Percentiles rank a stretch among this genome's conserved stretches.
These are phyloP conservation scores for Gynostemma pentaphyllum DNA, from an alignment of 306 rosid species.

Conservation along the genomic window DNA sequence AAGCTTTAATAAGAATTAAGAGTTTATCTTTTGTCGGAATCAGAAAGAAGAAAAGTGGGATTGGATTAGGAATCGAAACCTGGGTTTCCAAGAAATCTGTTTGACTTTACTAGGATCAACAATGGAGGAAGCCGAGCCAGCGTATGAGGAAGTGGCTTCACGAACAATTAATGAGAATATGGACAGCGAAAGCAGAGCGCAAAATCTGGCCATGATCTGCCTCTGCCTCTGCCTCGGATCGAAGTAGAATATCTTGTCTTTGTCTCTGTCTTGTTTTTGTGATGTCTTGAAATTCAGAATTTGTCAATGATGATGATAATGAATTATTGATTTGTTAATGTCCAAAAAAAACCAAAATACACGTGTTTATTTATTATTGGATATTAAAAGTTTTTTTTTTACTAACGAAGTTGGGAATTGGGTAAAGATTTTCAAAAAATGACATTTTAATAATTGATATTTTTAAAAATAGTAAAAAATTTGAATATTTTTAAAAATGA, in stretches of 20 bases:
- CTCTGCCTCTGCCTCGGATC: not conserved
- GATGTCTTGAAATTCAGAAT: not conserved
- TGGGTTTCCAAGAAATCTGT: constrained; percentile 87
- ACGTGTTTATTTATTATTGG: too few relatives aligned
- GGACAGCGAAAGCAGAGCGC: constrained; percentile 20
- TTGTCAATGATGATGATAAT: too few relatives aligned
- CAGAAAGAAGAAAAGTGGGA: not conserved
- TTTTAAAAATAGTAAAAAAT: too few relatives aligned
- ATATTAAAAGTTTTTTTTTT: too few relatives aligned
- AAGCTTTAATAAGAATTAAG: not conserved
- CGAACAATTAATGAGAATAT: constrained; percentile 20
- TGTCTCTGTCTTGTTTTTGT: too few relatives aligned
- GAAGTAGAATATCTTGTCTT: not conserved
- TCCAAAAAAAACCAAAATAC: too few relatives aligned
- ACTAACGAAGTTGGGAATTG: too few relatives aligned
- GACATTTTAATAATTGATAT: too few relatives aligned
- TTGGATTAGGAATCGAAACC: constrained; percentile 27
- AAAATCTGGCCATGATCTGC: constrained; percentile 26
- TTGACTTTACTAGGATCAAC: constrained; percentile 81
- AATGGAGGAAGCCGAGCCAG: constrained; percentile 65
- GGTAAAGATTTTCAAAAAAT: too few relatives aligned
- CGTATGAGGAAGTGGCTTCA: constrained; percentile 36
- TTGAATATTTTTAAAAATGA: too few relatives aligned
- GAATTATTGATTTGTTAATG: too few relatives aligned
- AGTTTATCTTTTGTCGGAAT: not conserved